Evolutionary conservation across 2,329 filamentous ascomycete species (phyloP).

Genomic region (Penicillium griseofulvum): DNA sequence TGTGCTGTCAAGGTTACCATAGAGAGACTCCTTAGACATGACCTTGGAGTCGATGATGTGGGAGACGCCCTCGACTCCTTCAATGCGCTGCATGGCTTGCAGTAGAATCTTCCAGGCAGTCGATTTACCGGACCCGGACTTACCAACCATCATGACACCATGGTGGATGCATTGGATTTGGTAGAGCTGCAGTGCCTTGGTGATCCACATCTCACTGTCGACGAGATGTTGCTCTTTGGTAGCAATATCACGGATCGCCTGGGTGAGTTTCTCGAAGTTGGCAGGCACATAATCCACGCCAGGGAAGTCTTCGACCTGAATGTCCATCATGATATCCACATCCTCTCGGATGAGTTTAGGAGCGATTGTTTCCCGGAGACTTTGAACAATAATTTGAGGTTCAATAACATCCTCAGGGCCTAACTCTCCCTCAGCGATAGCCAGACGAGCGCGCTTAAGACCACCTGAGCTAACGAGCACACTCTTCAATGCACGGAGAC

Average conservation of each 20-base stretch:
- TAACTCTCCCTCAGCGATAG: constrained; percentile 54
- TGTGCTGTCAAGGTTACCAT: constrained; percentile 92
- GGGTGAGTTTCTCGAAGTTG: constrained; percentile 73
- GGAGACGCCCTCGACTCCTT: constrained; percentile 87
- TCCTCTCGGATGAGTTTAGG: constrained; percentile 93
- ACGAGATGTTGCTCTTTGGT: constrained; percentile 75
- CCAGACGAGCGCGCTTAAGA: constrained; percentile 80
- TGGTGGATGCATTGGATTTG: constrained; percentile 98
- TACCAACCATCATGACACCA: constrained; percentile 99
- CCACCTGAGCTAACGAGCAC: constrained; percentile 94
- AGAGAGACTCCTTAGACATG: constrained; percentile 98
- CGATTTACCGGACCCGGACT: constrained; percentile 96
- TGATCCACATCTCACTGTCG: constrained; percentile 93
- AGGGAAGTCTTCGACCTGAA: constrained; percentile 85
- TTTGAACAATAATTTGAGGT: constrained; percentile 97
- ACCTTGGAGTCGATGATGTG: constrained; percentile 99
- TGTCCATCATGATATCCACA: constrained; percentile 79
- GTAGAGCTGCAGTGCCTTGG: constrained; percentile 92
- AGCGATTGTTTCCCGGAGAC: constrained; percentile 95
- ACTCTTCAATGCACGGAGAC: constrained; percentile 94
- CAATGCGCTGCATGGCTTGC: constrained; percentile 84
- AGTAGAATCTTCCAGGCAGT: constrained; percentile 90
- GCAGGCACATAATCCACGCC: constrained; percentile 91
- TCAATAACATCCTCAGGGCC: constrained; percentile 74
- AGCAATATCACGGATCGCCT: constrained; percentile 78